Evolutionary conservation across 2,329 filamentous ascomycete species (phyloP), one percentile per base, ranked within the genome.

Genomic region (Trichoderma atroviride): DNA sequence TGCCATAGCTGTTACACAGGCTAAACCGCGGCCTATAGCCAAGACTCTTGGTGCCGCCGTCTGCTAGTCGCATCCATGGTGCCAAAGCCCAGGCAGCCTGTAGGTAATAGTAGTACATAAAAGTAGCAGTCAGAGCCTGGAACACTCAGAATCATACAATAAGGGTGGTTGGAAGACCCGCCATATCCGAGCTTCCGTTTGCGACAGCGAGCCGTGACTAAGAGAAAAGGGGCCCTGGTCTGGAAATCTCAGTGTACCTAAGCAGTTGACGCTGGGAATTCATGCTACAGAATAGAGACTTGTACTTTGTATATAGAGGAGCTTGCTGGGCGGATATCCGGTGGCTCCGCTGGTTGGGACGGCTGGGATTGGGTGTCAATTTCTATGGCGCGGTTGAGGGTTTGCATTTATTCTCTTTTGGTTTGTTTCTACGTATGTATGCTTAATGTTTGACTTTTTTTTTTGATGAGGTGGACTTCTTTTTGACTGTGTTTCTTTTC

Each of bases 181-280:
- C 40, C 22, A 22, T 29, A 64, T 64, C 59, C 67, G 67, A 69
- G 67, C 59, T 64, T 64, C 67, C 60, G 67, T 63, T 63, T 37
- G 60, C 67, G 52, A 69, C 27, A 40, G 7, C 2, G 35, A 59
- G 40, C 11, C 24, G 50, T 68, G 52, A 68, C 55, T 60, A 68
- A 68, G 55, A 68, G 56, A 68, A 67, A 59, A 33, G 61, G 40
- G 24, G 50, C 62, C 62, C 62, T 47, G 52, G 62, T 47, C 37
- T 31, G 19, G 11, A 50, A 35, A 27, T 24, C 19, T 52, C 33
- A 57, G 62, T 52, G 62, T 55, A 4, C 27, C 27, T 27, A 27
- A 13, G 50, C 61, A 56, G 16, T 47, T 50, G 33, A n/a, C 40
- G 40, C 40, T 43, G 40, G 40, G 43, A 33, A 50, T 29, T n/a